A percentile compares a stretch with the other conserved stretches of the same genome.
These are phyloP conservation scores for Scutellaria baicalensis DNA, from an alignment of 257 asterid species.

Conservation along the genomic window DNA sequence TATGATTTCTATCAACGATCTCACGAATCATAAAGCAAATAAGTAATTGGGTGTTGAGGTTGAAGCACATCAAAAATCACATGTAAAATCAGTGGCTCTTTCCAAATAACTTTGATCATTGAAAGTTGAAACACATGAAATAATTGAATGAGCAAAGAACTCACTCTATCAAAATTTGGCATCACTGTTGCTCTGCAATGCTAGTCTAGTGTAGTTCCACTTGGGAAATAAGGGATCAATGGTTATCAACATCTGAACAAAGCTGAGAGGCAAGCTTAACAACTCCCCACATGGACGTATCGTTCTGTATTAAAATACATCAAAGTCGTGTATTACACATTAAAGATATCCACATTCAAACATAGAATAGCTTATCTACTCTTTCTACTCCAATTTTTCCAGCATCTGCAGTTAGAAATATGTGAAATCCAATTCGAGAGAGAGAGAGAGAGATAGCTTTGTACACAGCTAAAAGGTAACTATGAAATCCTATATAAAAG, in stretches of 20 bases:
- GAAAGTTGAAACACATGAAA: neutral
- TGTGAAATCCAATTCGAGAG: neutral
- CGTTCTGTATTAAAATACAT: slow-evolving; percentile 45
- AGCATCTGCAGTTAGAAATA: neutral
- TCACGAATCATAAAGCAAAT: neutral
- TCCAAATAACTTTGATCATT: neutral
- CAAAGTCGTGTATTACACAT: neutral
- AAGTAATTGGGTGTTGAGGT: neutral
- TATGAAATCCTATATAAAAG: neutral
- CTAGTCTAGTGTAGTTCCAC: neutral
- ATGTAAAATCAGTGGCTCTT: slow-evolving; percentile 1
- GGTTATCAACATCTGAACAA: slow-evolving; percentile 34
- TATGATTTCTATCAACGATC: no score
- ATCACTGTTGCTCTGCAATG: neutral
- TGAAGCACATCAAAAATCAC: neutral
- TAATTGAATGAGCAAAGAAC: neutral
- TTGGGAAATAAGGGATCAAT: neutral
- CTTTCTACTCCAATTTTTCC: neutral
- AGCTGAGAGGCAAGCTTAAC: slow-evolving; percentile 71
- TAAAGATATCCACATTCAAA: neutral
- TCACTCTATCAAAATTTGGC: slow-evolving; percentile 12
- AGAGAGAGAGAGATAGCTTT: neutral
- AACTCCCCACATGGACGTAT: slow-evolving; percentile 74
- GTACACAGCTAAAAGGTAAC: no score
- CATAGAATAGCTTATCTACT: neutral